Base-by-base conservation (phyloP, 2,329 filamentous ascomycete genomes). In the Biscogniauxia marginata region DNA sequence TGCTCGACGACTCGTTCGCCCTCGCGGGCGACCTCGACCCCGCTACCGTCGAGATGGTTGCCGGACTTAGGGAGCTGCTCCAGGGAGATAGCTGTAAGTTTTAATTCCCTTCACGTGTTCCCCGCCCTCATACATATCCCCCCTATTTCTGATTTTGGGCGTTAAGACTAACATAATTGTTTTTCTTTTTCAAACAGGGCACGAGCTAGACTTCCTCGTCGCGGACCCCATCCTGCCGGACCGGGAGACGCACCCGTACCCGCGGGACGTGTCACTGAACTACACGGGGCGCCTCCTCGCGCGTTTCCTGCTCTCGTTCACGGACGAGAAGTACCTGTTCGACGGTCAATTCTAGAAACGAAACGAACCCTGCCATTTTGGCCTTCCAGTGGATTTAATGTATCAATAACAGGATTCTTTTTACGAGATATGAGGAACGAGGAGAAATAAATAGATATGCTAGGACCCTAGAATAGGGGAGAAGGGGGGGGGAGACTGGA, bases 221-320 rank as follows among this genome's bases (percentile, higher is more conserved):
- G 74, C 73, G 50, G 77, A 81, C 56, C 75, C 77, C 16, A 75
- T 80, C 49, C 64, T 82, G 34, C 72, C 77, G n/a, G 75, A 73
- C 55, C 66, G 72, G 49, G 77, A 77, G 52, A 72, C 73, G 11
- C 74, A 81, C 54, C 75, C 77, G 6, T 79, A 74, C 53, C 77
- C 79, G 0, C 74, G 75, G 50, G 76, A 83, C 57, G 73, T 80
- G 16, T 73, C 78, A 16, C 69, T 76, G 39, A 73, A 81, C 63
- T 84, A 84, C 65, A 79, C 75, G 0, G 82, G 82, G 0, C 76
- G 81, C 11, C 71, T 85, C 49, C 70, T 81, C 53, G 74, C 81
- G 52, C 78, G 78, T 65, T 84, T 85, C 64, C 63, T 85, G 54
- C 70, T 84, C 20, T 84, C 81, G 0, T 85, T 85, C 62, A 73